These are phyloP conservation scores for Trapa bicornis DNA, from an alignment of 345 rosid species.

Conservation along the genomic window DNA sequence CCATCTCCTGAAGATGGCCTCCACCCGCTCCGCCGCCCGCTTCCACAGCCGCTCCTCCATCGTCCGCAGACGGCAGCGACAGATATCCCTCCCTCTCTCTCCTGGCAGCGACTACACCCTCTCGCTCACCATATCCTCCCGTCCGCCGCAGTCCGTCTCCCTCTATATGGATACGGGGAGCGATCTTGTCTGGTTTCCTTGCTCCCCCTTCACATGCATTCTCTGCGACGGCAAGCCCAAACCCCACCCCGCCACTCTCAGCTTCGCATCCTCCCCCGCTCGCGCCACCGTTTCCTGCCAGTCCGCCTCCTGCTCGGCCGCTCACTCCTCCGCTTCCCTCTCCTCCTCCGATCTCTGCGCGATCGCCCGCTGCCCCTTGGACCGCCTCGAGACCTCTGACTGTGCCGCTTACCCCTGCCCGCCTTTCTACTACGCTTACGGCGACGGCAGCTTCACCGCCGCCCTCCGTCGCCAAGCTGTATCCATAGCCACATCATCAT, in stretches of 20 bases:
- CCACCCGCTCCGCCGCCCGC: slow-evolving; percentile 62
- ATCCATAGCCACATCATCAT: slow-evolving; percentile 31
- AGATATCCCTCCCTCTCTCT: slow-evolving; percentile 70
- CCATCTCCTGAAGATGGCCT: slow-evolving; percentile 68
- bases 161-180: slow-evolving; percentile 93
- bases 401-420: slow-evolving; percentile 72
- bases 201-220: slow-evolving; percentile 81
- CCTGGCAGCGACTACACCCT: slow-evolving; percentile 86
- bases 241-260: slow-evolving; percentile 20
- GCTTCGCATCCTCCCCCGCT: slow-evolving; percentile 26
- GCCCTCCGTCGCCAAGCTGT: slow-evolving; percentile 46
- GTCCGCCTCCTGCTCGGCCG: slow-evolving; percentile 68
- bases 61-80: slow-evolving; percentile 12
- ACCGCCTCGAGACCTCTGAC: slow-evolving; percentile 56
- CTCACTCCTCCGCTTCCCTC: slow-evolving; percentile 55
- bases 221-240: slow-evolving; percentile 61
- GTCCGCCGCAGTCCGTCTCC: slow-evolving; percentile 39
- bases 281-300: slow-evolving; percentile 38
- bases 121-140: slow-evolving; percentile 41
- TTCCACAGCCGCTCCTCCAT: slow-evolving; percentile 24
- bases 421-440: slow-evolving; percentile 77
- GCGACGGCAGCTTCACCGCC: slow-evolving; percentile 78
- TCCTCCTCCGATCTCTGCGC: slow-evolving; percentile 74
- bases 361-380: slow-evolving; percentile 66
- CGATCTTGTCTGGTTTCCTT: slow-evolving; percentile 95